These are phyloP conservation scores for Coemansia sp. DNA, from an alignment of 192 early-diverging fungal species.

Conservation along the genomic window DNA sequence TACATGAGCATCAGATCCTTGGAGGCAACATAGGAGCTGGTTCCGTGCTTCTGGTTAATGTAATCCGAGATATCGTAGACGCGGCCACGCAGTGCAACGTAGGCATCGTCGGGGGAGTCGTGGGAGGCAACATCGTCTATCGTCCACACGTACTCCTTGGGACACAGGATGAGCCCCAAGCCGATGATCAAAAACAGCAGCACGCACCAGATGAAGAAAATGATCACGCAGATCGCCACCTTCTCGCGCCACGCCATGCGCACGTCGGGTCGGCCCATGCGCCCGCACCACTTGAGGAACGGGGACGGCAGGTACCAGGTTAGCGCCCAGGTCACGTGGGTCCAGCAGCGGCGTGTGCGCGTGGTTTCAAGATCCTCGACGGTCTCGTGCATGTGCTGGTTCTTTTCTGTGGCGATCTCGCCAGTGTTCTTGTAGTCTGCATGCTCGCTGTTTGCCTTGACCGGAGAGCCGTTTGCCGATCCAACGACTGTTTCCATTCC, in stretches of 20 bases:
- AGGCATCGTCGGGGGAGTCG: slow-evolving; percentile 53
- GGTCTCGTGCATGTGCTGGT: slow-evolving; percentile 34
- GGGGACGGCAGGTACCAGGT: slow-evolving; percentile 52
- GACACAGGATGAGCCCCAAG: slow-evolving; percentile 70
- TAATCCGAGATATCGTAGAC: slow-evolving; percentile 70
- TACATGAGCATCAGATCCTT: slow-evolving; percentile 50
- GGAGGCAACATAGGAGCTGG: slow-evolving; percentile 28
- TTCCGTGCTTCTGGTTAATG: slow-evolving; percentile 56
- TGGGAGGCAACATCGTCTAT: slow-evolving; percentile 64
- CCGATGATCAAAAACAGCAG: slow-evolving; percentile 89
- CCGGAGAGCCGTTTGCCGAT: slow-evolving; percentile 11
- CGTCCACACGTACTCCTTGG: slow-evolving; percentile 68
- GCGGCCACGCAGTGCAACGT: slow-evolving; percentile 69
- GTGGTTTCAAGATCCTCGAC: slow-evolving; percentile 45
- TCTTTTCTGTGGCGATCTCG: slow-evolving; percentile 15
- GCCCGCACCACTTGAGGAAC: slow-evolving; percentile 45
- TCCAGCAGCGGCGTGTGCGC: slow-evolving; percentile 33
- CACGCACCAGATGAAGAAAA: slow-evolving; percentile 76
- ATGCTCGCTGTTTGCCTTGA: slow-evolving; percentile 36
- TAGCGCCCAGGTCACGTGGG: slow-evolving; percentile 35
- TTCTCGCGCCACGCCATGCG: slow-evolving; percentile 98
- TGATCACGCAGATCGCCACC: slow-evolving; percentile 80
- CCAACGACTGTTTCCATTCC: slow-evolving; percentile 5
- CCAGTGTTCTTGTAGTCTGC: slow-evolving; percentile 22
- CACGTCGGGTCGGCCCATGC: slow-evolving; percentile 87